A percentile compares a stretch with the other conserved stretches of the same genome.
Evolutionary conservation across 345 rosid species (phyloP).

Genomic region (Pelargonium nanum): DNA sequence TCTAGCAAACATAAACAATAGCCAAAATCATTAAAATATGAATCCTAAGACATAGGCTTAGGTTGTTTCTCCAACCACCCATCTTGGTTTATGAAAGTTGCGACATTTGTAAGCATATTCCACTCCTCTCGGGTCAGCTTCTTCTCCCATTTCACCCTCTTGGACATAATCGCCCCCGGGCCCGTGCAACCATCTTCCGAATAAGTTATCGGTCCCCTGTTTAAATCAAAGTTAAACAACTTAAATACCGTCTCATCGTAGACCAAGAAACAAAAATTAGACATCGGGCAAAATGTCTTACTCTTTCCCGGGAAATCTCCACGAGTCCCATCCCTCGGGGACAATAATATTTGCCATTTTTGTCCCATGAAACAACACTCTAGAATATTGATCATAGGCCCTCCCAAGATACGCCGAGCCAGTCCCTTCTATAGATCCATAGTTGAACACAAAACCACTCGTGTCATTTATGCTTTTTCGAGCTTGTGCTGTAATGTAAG

Average conservation of each 20-base stretch:
- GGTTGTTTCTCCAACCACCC: constrained; percentile 36
- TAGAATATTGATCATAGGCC: constrained; percentile 25
- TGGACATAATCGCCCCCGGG: constrained; percentile 24
- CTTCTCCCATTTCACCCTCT: constrained; percentile 38
- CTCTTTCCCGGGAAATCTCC: constrained; percentile 25
- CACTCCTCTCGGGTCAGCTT: constrained; percentile 2
- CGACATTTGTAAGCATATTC: not conserved
- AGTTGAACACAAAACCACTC: constrained; percentile 25
- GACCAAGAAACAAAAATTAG: too few species aligned
- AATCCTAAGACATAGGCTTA: not conserved
- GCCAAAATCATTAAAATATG: too few species aligned
- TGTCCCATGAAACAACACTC: constrained; percentile 23
- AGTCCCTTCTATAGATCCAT: constrained; percentile 17
- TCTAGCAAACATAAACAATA: too few species aligned
- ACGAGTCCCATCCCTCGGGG: constrained; percentile 38
- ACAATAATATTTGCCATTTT: constrained; percentile 10
- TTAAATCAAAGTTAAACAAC: constrained; percentile 1
- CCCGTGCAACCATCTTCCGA: constrained; percentile 36
- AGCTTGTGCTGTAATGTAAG: constrained; percentile 36
- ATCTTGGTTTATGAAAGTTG: constrained; percentile 25
- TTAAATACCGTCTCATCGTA: constrained; percentile 10
- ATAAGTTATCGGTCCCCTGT: constrained; percentile 19
- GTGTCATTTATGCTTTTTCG: constrained; percentile 7
- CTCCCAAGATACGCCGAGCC: constrained; percentile 30
- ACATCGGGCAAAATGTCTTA: constrained; percentile 9